These are phyloP conservation scores for Pleomassaria siparia DNA, from an alignment of 2,329 filamentous ascomycete genomes.

Conservation along the genomic window DNA sequence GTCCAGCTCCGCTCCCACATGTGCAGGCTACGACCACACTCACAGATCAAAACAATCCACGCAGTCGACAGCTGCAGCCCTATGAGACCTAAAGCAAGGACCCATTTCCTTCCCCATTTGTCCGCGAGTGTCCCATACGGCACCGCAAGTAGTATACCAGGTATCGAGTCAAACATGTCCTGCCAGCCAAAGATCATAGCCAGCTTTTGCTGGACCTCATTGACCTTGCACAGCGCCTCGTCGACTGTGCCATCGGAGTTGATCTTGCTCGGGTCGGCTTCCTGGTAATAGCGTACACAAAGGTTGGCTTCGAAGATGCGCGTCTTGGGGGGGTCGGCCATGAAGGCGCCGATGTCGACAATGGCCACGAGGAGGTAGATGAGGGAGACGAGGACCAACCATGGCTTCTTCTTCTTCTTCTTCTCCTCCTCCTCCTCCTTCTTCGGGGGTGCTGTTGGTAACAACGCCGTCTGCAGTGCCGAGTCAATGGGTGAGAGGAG, in stretches of 20 bases:
- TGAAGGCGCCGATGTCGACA: conserved; percentile 49
- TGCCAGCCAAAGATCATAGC: conserved; percentile 54
- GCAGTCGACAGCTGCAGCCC: conserved; percentile 41
- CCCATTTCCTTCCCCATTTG: conserved; percentile 49
- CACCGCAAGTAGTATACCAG: conserved; percentile 50
- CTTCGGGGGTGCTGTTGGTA: background rate
- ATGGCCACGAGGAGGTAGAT: conserved; percentile 47
- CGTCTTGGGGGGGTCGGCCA: conserved; percentile 49
- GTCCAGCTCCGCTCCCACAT: background rate
- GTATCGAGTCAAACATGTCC: conserved; percentile 50
- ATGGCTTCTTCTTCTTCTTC: conserved; percentile 19
- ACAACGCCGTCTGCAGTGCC: background rate
- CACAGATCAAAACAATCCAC: conserved; percentile 38
- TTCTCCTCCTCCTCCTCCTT: conserved; percentile 5
- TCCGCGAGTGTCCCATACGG: conserved; percentile 55
- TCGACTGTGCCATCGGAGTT: conserved; percentile 44
- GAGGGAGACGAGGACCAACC: conserved; percentile 34
- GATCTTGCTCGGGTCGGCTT: conserved; percentile 48
- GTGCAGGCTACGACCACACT: conserved; percentile 6
- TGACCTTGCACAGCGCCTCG: conserved; percentile 54
- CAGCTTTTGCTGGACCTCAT: conserved; percentile 51
- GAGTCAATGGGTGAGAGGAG: conserved; percentile 19
- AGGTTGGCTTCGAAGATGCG: conserved; percentile 54
- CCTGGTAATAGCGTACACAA: conserved; percentile 49
- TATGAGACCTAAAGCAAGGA: conserved; percentile 46